A percentile compares a stretch with the other conserved stretches of the same genome.
phyloP scores from a whole-genome alignment of 441 rosid genomes.

The Euphorbia corollata region DNA sequence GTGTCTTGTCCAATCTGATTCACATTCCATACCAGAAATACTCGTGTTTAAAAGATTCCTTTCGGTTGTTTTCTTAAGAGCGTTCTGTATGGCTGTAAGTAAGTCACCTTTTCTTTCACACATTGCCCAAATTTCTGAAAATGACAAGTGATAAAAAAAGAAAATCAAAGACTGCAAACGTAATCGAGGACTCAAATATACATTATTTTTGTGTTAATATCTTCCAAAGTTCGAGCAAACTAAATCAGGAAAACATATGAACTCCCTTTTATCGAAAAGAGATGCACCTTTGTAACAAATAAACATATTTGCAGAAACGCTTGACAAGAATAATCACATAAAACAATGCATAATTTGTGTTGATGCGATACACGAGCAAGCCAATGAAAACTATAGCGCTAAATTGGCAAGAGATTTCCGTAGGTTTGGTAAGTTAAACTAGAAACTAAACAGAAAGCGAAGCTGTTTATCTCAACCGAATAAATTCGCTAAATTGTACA shows the following conservation, averaged over 20 bases:
- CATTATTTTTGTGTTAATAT: no score
- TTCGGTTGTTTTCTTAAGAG: conserved; percentile 21
- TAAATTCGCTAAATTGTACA: background rate
- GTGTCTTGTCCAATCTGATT: conserved; percentile 56
- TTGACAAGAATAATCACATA: no score
- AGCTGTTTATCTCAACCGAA: background rate
- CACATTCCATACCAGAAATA: conserved; percentile 70
- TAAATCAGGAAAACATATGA: background rate
- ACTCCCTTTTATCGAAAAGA: background rate
- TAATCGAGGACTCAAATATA: no score
- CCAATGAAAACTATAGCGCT: no score
- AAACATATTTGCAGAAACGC: no score
- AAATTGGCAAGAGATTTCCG: no score
- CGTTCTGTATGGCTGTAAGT: conserved; percentile 25
- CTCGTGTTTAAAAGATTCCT: conserved; percentile 21
- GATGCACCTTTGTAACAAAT: background rate
- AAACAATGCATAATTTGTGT: no score
- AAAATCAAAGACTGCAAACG: no score
- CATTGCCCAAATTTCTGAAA: conserved; percentile 46
- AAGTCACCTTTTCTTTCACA: conserved; percentile 33
- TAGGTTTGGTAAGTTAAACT: no score
- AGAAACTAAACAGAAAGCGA: no score
- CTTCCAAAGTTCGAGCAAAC: background rate
- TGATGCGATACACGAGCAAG: no score
- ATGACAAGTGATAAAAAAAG: background rate